phyloP scores from a whole-genome alignment of 2,329 filamentous ascomycete species.

The Periconia macrospinosa region DNA sequence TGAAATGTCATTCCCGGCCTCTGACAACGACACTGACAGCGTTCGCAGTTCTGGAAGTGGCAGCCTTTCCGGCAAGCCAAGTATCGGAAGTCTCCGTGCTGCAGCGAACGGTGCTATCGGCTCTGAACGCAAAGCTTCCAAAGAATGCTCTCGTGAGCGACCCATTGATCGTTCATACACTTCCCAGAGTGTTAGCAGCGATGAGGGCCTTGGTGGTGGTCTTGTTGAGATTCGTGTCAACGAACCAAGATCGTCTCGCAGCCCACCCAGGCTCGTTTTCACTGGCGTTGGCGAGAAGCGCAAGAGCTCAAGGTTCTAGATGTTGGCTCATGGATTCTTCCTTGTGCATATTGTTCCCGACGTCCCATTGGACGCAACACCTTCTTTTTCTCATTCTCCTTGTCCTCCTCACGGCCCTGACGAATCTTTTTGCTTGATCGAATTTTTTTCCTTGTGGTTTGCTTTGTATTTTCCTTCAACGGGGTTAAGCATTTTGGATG shows the following conservation, averaged over 20 bases:
- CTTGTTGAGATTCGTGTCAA: slow-evolving; percentile 52
- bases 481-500: slow-evolving; percentile 18
- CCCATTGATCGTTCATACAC: slow-evolving; percentile 51
- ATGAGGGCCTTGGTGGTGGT: slow-evolving; percentile 63
- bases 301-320: slow-evolving; percentile 68
- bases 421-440: slow-evolving; percentile 32
- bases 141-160: slow-evolving; percentile 41
- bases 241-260: slow-evolving; percentile 67
- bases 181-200: slow-evolving; percentile 67
- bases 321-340: slow-evolving; percentile 13
- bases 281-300: slow-evolving; percentile 91
- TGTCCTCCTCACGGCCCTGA: slow-evolving; percentile 37
- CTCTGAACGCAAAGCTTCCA: slow-evolving; percentile 71
- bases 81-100: slow-evolving; percentile 73
- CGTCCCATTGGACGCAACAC: slow-evolving; percentile 25
- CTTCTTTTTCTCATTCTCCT: slow-evolving; percentile 8
- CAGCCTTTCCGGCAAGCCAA: slow-evolving; percentile 76
- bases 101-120: slow-evolving; percentile 84
- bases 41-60: slow-evolving; percentile 68
- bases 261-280: slow-evolving; percentile 82
- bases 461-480: slow-evolving; percentile 9
- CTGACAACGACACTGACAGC: slow-evolving; percentile 62
- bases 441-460: slow-evolving; percentile 16
- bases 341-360: slow-evolving; percentile 41
- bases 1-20: slow-evolving; percentile 67